A percentile compares a stretch with the other conserved stretches of the same genome.
phyloP scores from a whole-genome alignment of 768 basidiomycete genomes.

The Trametes sanguinea region DNA sequence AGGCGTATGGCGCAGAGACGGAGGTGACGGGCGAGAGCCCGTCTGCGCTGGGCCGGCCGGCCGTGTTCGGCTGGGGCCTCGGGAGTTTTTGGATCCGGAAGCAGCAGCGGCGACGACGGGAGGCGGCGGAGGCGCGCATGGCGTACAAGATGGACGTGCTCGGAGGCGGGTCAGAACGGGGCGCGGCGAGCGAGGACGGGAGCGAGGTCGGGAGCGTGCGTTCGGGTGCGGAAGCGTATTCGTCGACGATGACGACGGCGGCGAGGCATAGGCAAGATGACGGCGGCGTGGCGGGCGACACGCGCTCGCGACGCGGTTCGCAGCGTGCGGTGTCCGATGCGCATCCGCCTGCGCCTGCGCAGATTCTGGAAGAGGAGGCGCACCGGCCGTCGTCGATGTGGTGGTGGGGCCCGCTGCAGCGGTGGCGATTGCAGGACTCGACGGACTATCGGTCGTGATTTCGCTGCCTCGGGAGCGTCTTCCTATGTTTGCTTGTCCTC shows the following conservation, averaged over 20 bases:
- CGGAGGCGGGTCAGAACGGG: background rate
- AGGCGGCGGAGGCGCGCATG: constrained; percentile 22
- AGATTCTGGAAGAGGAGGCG: constrained; percentile 7
- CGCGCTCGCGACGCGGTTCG: background rate
- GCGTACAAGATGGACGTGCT: constrained; percentile 20
- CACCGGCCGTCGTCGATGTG: constrained; percentile 51
- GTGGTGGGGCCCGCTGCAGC: constrained; percentile 80
- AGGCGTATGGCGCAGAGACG: constrained; percentile 49
- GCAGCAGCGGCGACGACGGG: constrained; percentile 33
- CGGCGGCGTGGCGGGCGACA: background rate
- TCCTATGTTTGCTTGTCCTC: too few relatives aligned
- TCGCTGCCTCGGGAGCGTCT: too few relatives aligned
- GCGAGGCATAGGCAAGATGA: background rate
- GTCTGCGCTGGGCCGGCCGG: constrained; percentile 26
- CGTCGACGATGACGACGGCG: background rate
- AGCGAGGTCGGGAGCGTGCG: background rate
- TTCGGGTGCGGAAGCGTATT: constrained; percentile 4
- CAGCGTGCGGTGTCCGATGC: background rate
- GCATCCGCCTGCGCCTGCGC: constrained; percentile 5
- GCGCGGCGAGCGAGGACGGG: constrained; percentile 18
- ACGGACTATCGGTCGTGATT: constrained; percentile 53
- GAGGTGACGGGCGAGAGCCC: constrained; percentile 7
- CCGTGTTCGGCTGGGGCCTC: constrained; percentile 65
- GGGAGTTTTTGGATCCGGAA: constrained; percentile 65
- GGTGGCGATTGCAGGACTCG: constrained; percentile 77